A percentile compares a stretch with the other conserved stretches of the same genome.
phyloP scores from a whole-genome alignment of 768 basidiomycete genomes.

The Kwoniella dendrophila region DNA sequence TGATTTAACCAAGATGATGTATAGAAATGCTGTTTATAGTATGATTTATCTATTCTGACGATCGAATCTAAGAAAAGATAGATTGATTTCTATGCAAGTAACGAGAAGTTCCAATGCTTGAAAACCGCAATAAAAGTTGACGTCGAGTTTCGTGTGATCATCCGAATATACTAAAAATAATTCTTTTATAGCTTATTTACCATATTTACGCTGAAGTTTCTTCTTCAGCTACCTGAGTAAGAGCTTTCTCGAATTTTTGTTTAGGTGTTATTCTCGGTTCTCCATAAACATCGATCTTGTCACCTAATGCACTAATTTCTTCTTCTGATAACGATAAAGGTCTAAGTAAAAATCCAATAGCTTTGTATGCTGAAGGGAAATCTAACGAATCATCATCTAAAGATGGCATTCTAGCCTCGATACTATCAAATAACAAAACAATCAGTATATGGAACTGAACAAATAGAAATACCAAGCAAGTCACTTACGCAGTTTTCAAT shows the following conservation, averaged over 20 bases:
- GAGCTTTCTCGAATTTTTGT: slow-evolving; percentile 52
- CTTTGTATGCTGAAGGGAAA: slow-evolving; percentile 78
- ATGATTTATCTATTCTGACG: no score
- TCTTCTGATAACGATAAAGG: slow-evolving; percentile 42
- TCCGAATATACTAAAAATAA: neutral
- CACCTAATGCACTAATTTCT: slow-evolving; percentile 48
- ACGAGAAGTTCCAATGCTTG: no score
- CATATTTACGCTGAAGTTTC: slow-evolving; percentile 16
- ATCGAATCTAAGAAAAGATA: no score
- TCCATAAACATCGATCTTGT: slow-evolving; percentile 56
- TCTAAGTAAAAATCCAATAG: slow-evolving; percentile 71
- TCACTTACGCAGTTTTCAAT: slow-evolving; percentile 66
- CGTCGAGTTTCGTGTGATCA: neutral
- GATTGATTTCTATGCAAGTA: no score
- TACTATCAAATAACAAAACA: slow-evolving; percentile 12
- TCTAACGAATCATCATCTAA: slow-evolving; percentile 89
- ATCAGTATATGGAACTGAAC: slow-evolving; percentile 16
- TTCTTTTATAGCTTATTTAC: neutral
- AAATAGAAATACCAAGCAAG: neutral
- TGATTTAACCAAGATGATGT: no score
- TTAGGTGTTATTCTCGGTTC: slow-evolving; percentile 55
- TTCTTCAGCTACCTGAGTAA: slow-evolving; percentile 38
- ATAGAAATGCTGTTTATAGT: no score
- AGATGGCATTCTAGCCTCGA: slow-evolving; percentile 53
- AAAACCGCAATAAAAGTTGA: neutral